Percentiles rank a stretch among this genome's conserved stretches.
Evolutionary conservation across 2,329 filamentous ascomycete genomes (phyloP).

Genomic region (Exophiala phaeomuriformis): DNA sequence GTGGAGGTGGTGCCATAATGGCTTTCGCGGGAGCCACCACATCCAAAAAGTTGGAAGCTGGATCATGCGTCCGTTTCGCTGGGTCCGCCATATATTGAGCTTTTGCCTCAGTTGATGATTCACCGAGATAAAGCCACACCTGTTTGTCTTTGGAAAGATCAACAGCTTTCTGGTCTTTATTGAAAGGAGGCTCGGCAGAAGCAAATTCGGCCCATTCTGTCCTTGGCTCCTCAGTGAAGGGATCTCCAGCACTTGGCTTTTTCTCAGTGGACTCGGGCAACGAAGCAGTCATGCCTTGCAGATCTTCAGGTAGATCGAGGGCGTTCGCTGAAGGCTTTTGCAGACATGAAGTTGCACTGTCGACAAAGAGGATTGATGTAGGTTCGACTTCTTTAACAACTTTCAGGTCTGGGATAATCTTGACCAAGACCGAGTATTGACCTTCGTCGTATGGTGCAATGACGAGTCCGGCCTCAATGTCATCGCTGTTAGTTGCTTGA

Average conservation of each 20-base stretch:
- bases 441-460: slow-evolving; percentile 71
- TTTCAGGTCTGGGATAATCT: slow-evolving; percentile 78
- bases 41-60: slow-evolving; percentile 45
- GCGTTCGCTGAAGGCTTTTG: slow-evolving; percentile 40
- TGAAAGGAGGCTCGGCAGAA: slow-evolving; percentile 49
- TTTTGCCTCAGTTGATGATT: slow-evolving; percentile 78
- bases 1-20: slow-evolving; percentile 26
- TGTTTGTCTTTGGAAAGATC: slow-evolving; percentile 66
- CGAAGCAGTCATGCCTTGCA: slow-evolving; percentile 38
- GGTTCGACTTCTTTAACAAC: slow-evolving; percentile 56
- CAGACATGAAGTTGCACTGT: slow-evolving; percentile 42
- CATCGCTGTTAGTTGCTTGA: slow-evolving; percentile 63
- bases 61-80: slow-evolving; percentile 42
- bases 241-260: slow-evolving; percentile 30
- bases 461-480: slow-evolving; percentile 86
- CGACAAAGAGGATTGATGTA: slow-evolving; percentile 43
- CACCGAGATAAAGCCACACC: slow-evolving; percentile 83
- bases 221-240: slow-evolving; percentile 40
- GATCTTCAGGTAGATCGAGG: slow-evolving; percentile 42
- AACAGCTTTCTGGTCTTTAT: slow-evolving; percentile 59
- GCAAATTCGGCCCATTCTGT: slow-evolving; percentile 71
- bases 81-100: slow-evolving; percentile 84
- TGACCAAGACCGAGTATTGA: slow-evolving; percentile 60
- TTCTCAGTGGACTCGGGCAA: slow-evolving; percentile 28
- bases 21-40: slow-evolving; percentile 34